Base-by-base conservation (phyloP, 2,329 filamentous ascomycete species). In the Botryotinia convoluta region DNA sequence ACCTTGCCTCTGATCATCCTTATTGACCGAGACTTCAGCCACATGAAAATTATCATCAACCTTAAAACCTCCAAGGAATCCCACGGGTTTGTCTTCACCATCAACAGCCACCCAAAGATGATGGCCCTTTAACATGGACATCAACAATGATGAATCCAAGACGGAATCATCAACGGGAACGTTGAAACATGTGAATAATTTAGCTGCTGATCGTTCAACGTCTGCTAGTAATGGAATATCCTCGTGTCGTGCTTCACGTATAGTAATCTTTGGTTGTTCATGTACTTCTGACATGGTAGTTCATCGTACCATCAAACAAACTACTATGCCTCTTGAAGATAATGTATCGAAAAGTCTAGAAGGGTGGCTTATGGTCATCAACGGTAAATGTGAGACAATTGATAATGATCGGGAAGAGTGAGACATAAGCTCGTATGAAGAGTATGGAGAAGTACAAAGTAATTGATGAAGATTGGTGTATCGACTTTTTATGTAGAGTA, bases 61-160 rank as follows among this genome's bases (percentile, higher is more conserved):
- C 48, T 75, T 74, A 51, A 78, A 70, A 3, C 78, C 79, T 73
- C 75, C 77, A 45, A 78, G 61, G 51, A 81, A 81, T 10, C 79
- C 80, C 18, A 81, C 77, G 1, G 79, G 79, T 44, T 77, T 75
- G 54, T 79, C 76, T 74, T 75, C 75, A 42, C 74, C 67, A 67
- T 79, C 74, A 42, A 76, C 76, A 26, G 78, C 79, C 37, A 80
- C 73, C 79, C 78, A 80, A 37, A 81, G 79, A 62, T 80, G 77
- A 18, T 77, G 75, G 35, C 75, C 70, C 32, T 78, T 71, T 20
- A 76, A 71, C 75, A 80, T 78, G 18, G 67, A 44, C 44, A 70
- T 65, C 8, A 80, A 73, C 20, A 75, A 45, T 35, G 72, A 67
- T 18, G 75, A 75, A 57, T 78, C 75, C 22, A 81, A 64, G 29